Evolutionary conservation across 192 early-diverging fungal genomes (phyloP).

Genomic region (Coemansia sp.): DNA sequence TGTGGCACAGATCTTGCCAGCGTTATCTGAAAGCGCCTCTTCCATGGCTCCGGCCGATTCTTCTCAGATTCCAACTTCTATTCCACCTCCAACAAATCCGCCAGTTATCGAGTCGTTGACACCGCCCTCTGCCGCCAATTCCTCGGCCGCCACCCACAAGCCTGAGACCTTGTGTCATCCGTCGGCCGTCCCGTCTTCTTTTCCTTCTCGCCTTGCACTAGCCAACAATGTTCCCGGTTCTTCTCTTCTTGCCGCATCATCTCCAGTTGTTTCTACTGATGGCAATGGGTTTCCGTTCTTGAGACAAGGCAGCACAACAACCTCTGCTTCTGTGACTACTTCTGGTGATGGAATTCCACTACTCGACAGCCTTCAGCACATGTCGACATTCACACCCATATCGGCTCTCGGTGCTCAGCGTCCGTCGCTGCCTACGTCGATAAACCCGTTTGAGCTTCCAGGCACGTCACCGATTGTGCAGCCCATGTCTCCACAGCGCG

Average conservation of each 20-base stretch:
- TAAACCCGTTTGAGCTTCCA: conserved; percentile 8
- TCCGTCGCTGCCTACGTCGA: conserved; percentile 26
- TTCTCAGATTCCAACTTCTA: not conserved
- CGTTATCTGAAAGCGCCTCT: not conserved
- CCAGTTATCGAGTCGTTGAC: not conserved
- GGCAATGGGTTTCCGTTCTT: not conserved
- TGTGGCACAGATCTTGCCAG: conserved; percentile 5
- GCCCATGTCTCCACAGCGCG: conserved; percentile 16
- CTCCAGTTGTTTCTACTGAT: not conserved
- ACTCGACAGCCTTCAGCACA: conserved; percentile 24
- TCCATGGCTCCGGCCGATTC: not conserved
- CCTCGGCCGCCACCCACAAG: not conserved
- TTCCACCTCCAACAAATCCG: not conserved
- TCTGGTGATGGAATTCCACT: conserved; percentile 12
- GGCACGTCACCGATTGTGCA: conserved; percentile 10
- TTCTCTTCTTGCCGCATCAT: not conserved
- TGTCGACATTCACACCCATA: conserved; percentile 13
- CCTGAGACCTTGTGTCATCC: not conserved
- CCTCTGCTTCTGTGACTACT: not conserved
- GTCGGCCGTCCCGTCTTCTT: not conserved
- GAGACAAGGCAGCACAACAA: not conserved
- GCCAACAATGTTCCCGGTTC: not conserved
- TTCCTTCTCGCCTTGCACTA: not conserved
- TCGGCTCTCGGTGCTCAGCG: conserved; percentile 20
- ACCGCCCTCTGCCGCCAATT: not conserved